Base-by-base conservation (phyloP, 2,329 filamentous ascomycete species). In the Nigrospora sphaerica region DNA sequence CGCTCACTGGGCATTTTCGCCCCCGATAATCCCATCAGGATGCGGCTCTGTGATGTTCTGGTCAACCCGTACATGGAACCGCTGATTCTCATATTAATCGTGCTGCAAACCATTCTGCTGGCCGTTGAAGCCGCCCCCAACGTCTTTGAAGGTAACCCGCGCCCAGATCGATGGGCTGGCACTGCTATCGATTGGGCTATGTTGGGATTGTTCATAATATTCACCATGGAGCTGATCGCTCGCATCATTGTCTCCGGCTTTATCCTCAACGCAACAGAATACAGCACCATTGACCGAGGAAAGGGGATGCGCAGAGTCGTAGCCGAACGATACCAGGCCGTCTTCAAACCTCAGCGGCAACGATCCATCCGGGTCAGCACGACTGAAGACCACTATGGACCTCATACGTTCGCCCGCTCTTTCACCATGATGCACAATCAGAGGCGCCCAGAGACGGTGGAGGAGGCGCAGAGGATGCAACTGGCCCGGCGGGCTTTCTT, bases 241-340 rank as follows among this genome's bases (percentile, higher is more conserved):
- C 86, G 91, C 46, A 84, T 91, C 37, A 85, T 98, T 49, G 95
- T 98, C 1, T 98, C 93, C 1, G 95, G 93, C 0, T 86, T 98
- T 56, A 75, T 98, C 32, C 73, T 95, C 54, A 98, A 98, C 61
- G 87, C 93, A 2, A 72, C 81, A 10, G 91, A 96, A 61, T 96
- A 96, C 65, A 95, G 88, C 65, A 95, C 90, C 6, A 86, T 95
- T 51, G 87, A 95, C 63, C 80, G 88, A 45, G 80, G 85, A 53
- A 74, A 84, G 32, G 88, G 90, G 12, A 67, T 95, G 10, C 81
- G 80, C 44, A 82, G 84, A 52, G 87, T 85, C 12, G 71, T 96
- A 17, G 71, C 81, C 37, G 83, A 88, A 50, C 91, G 91, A 65
- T 87, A 88, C 49, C 81, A 81, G 49, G 77, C 80, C 18, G 75